Base-by-base conservation (phyloP, 1,139 yeast genomes). In the Magnusiomyces magnusii region DNA sequence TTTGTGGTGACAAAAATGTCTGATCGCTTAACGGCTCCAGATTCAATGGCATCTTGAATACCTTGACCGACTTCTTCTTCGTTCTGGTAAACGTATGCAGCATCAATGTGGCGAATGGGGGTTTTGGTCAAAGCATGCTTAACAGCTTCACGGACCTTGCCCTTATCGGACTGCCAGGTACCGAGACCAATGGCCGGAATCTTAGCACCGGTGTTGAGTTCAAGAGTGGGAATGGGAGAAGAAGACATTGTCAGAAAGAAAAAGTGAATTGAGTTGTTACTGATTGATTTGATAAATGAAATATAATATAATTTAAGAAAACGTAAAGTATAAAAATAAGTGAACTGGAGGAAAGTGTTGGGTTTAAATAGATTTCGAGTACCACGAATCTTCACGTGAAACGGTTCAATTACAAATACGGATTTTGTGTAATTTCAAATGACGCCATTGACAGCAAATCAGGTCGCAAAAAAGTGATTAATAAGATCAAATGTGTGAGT, bases 1-100 rank as follows among this genome's bases (percentile, higher is more conserved):
- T 89, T 89, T 59, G 95, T 86, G 54, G 87, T 86, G 65, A 88
- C 77, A 71, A 84, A 83, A 64, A 89, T 74, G 54, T 88, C 95
- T 62, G 85, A 85, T 73, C 96, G 67, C 3, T 31, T 52, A 31
- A 57, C 58, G 39, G 54, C 53, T 3, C 60, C 62, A 36, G 69
- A 63, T n/a, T 66, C 67, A 21, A 69, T 65, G 44, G 69, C 66
- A 17, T 61, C 62, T 54, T 59, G 57, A 58, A 69, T 64, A 44
- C 72, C 88, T 51, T 75, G 69, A 15, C 85, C 85, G 34, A 82
- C 84, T 64, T 80, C 81, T n/a, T 62, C 65, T 67, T 84, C 87
- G 66, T 84, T 84, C 2, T 75, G 78, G 67, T 84, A 84, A 61
- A 78, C 68, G 2, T 75, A 77, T 2, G 89, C 90, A 19, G 86